Percentiles rank a stretch among this genome's conserved stretches.
Evolutionary conservation across 2,329 filamentous ascomycete genomes (phyloP).

Genomic region (Seiridium unicorne): DNA sequence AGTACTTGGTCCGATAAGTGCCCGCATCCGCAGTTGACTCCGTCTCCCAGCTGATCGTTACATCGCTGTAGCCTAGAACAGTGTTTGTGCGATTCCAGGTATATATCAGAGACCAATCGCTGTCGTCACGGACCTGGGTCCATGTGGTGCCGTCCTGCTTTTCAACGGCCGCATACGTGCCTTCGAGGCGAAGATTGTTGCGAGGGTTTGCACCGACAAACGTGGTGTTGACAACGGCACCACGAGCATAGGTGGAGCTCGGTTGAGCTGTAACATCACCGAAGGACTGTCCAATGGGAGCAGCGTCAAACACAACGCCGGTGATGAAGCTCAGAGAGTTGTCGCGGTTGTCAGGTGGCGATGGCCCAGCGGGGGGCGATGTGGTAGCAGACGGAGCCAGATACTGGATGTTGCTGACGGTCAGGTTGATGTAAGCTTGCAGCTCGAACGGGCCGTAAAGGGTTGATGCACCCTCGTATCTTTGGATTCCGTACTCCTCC

Average conservation of each 20-base stretch:
- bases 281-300: slow-evolving; percentile 65
- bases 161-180: slow-evolving; percentile 78
- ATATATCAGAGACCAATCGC: slow-evolving; percentile 82
- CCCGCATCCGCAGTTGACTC: slow-evolving; percentile 59
- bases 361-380: slow-evolving; percentile 51
- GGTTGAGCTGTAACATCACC: slow-evolving; percentile 64
- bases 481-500: slow-evolving; percentile 80
- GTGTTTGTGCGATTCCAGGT: slow-evolving; percentile 73
- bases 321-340: slow-evolving; percentile 78
- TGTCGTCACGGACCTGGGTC: slow-evolving; percentile 67
- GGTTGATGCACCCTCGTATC: slow-evolving; percentile 94
- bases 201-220: slow-evolving; percentile 89
- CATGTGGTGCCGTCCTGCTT: slow-evolving; percentile 52
- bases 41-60: slow-evolving; percentile 78
- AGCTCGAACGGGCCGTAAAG: slow-evolving; percentile 82
- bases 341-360: slow-evolving; percentile 76
- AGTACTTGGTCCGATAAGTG: slow-evolving; percentile 78
- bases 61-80: slow-evolving; percentile 73
- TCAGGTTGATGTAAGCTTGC: slow-evolving; percentile 84
- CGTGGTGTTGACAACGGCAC: slow-evolving; percentile 60
- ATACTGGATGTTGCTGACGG: slow-evolving; percentile 68
- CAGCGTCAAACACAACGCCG: slow-evolving; percentile 71
- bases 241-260: slow-evolving; percentile 52
- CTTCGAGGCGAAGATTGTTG: slow-evolving; percentile 78
- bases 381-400: slow-evolving; percentile 50